phyloP scores from a whole-genome alignment of 2,329 filamentous ascomycete genomes.

The Xylariaceae sp. region DNA sequence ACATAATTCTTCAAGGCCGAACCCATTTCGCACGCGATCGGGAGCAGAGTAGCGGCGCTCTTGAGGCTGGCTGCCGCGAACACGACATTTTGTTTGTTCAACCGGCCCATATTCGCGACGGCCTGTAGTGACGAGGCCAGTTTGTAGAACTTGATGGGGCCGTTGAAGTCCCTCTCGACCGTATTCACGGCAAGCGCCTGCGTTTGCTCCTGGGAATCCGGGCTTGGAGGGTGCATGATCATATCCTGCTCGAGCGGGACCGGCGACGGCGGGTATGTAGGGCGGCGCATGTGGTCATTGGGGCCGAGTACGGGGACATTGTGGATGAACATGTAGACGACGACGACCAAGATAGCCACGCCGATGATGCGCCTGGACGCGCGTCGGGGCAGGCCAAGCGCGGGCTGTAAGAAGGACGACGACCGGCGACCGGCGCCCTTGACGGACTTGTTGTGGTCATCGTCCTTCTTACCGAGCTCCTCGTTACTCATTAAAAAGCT shows the following conservation, averaged over 20 bases:
- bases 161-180: constrained; percentile 54
- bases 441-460: constrained; percentile 41
- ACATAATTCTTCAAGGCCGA: constrained; percentile 62
- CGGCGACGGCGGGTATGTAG: constrained; percentile 31
- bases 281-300: constrained; percentile 35
- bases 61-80: constrained; percentile 72
- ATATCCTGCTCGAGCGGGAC: constrained; percentile 2
- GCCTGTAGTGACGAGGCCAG: constrained; percentile 59
- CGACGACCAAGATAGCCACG: constrained; percentile 40
- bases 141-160: constrained; percentile 61
- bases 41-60: constrained; percentile 67
- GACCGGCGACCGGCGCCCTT: constrained; percentile 26
- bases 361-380: constrained; percentile 48
- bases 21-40: constrained; percentile 84
- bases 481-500: constrained; percentile 47
- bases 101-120: constrained; percentile 49
- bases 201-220: constrained; percentile 1
- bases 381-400: constrained; percentile 45
- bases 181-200: constrained; percentile 3
- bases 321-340: constrained; percentile 59
- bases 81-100: constrained; percentile 63
- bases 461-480: constrained; percentile 55
- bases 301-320: constrained; percentile 50
- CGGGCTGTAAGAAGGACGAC: constrained; percentile 37
- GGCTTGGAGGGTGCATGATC: constrained; percentile 6